Conservation (phyloP, 2,329 filamentous ascomycete species). For the Ceratocystis lukuohia region DNA sequence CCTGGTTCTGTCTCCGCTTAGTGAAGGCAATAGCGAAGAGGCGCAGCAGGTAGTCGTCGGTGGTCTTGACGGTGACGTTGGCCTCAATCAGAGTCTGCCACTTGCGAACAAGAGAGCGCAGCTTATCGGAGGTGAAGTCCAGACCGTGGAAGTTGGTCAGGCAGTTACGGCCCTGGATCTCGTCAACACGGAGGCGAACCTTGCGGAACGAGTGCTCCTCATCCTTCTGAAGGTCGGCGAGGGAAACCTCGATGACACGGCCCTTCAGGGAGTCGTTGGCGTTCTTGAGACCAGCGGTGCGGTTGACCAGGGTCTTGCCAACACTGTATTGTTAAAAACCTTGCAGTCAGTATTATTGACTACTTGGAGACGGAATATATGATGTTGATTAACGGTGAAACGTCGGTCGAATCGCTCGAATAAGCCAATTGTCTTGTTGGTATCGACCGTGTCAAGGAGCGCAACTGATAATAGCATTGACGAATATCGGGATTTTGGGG, state of each 20-base stretch:
- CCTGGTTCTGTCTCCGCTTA: slow-evolving; percentile 97
- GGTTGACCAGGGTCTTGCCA: slow-evolving; percentile 99
- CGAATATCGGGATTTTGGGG: not conserved
- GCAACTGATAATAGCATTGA: not conserved
- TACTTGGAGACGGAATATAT: not conserved
- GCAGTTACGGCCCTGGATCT: slow-evolving; percentile 99
- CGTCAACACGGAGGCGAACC: slow-evolving; percentile 95
- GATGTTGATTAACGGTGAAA: not conserved
- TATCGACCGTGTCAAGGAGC: not conserved
- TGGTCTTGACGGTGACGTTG: slow-evolving; percentile 99
- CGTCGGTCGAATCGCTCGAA: not conserved
- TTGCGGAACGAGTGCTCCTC: slow-evolving; percentile 99
- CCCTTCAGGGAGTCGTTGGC: slow-evolving; percentile 98
- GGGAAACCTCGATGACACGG: slow-evolving; percentile 95
- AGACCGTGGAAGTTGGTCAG: slow-evolving; percentile 99
- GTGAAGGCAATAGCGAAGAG: slow-evolving; percentile 99
- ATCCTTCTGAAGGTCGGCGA: slow-evolving; percentile 98
- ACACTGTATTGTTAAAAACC: slow-evolving; percentile 48
- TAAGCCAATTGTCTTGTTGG: not conserved
- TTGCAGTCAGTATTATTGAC: slow-evolving; percentile 18
- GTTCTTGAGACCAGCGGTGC: slow-evolving; percentile 99
- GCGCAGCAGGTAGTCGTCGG: slow-evolving; percentile 98
- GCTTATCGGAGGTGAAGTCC: slow-evolving; percentile 99
- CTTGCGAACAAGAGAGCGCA: slow-evolving; percentile 97
- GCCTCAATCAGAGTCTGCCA: slow-evolving; percentile 99